phyloP scores from a whole-genome alignment of 805 yeast genomes.

The Kuraishia molischiana region DNA sequence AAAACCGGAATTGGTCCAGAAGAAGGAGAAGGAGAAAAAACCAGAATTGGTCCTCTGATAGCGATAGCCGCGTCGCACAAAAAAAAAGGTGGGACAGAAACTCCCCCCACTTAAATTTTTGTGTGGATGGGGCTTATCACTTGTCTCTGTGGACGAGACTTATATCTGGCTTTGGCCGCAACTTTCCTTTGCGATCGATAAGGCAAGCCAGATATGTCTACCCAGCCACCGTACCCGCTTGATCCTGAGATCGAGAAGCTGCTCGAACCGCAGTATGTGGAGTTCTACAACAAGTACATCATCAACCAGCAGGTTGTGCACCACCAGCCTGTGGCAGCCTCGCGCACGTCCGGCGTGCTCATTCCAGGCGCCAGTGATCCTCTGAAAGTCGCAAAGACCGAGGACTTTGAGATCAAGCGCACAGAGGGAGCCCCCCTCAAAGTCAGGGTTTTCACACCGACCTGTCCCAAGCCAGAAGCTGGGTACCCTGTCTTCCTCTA shows the following conservation, averaged over 20 bases:
- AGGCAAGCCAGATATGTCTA: neutral
- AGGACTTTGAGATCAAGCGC: constrained; percentile 23
- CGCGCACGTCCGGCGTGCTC: constrained; percentile 4
- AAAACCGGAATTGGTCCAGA: no score
- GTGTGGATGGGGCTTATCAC: neutral
- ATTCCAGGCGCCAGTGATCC: constrained; percentile 27
- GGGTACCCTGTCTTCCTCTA: constrained; percentile 28
- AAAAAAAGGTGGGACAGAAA: neutral
- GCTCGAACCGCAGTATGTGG: constrained; percentile 27
- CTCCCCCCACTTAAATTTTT: neutral
- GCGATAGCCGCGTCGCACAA: neutral
- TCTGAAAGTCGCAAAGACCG: constrained; percentile 15
- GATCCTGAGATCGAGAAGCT: constrained; percentile 3
- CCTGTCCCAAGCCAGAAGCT: constrained; percentile 20
- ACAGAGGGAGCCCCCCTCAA: constrained; percentile 14
- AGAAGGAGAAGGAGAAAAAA: no score
- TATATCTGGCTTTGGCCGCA: no score
- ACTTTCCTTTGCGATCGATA: no score
- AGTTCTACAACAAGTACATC: constrained; percentile 20
- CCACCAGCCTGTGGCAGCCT: constrained; percentile 4
- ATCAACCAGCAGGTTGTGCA: constrained; percentile 5
- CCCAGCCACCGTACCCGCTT: constrained; percentile 6
- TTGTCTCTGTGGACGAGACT: neutral
- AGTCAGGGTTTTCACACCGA: constrained; percentile 27
- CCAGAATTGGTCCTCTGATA: no score